Evolutionary conservation across 768 basidiomycete genomes (phyloP), one percentile per base, ranked within the genome.

Genomic region (Agrocybe pediades): DNA sequence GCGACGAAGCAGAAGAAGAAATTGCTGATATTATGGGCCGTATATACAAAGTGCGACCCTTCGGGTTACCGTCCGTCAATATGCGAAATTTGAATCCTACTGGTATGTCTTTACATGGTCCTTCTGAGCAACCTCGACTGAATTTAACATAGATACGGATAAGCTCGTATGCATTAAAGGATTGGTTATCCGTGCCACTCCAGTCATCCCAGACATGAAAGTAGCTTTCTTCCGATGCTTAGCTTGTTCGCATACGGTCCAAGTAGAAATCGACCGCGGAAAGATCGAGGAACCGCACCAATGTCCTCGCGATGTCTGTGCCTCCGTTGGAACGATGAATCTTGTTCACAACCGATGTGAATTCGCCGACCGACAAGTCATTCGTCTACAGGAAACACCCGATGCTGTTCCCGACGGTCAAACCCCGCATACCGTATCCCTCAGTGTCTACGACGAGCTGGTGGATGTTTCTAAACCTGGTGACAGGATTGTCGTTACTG

Each of bases 191-290:
- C 90, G 97, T 20, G 92, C 95, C 0, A 98, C 97, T 0, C 93
- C 96, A 9, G 90, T 99, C 63, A 98, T 98, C 54, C 97, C 97
- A 3, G 97, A 99, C 71, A 98, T 99, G 97, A 95, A 96, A 73
- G 85, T 86, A 59, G 97, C 96, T 19, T 98, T 99, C 78, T 99
- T 99, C 83, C 90, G 95, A 50, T 99, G 97, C 72, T 77, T 92
- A 23, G 90, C 88, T 30, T 99, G 97, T 69, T 89, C 89, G 36
- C 97, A 98, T 70, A 98, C 97, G n/a, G 86, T 94, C 7, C 94
- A 94, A 66, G 91, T 93, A 57, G 95, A 97, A 65, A 97, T 98
- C 46, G 95, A 98, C 70, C 88, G 95, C n/a, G 97, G 96, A 40
- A 92, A 93, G 71, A 98, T 99, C 61, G 86, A 90, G 66, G 96